phyloP scores from a whole-genome alignment of 768 basidiomycete genomes.

The Serendipita vermifera region DNA sequence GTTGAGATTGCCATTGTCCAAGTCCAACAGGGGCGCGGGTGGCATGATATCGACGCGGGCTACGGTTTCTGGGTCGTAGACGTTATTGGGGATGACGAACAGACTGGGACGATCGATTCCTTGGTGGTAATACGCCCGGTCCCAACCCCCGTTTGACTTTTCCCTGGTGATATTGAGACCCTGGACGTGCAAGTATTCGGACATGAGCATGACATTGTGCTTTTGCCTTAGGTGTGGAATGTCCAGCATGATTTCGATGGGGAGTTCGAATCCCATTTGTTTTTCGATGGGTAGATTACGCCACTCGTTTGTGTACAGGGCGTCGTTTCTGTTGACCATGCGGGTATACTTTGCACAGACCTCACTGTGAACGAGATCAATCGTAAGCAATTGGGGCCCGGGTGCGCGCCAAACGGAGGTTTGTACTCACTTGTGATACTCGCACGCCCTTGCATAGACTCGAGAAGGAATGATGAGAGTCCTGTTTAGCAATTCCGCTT shows the following conservation, averaged over 20 bases:
- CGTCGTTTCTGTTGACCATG: conserved; percentile 15
- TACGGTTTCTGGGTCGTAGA: background rate
- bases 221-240: conserved; percentile 11
- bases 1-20: background rate
- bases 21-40: too few species aligned
- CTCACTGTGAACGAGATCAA: conserved; percentile 10
- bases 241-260: conserved; percentile 15
- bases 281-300: conserved; percentile 3
- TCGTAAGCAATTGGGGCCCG: too few species aligned
- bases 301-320: conserved; percentile 13
- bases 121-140: background rate
- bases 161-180: conserved; percentile 10
- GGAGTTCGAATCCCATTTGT: conserved; percentile 12
- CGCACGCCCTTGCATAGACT: conserved; percentile 36
- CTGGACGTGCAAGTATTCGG: conserved; percentile 14
- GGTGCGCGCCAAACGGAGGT: background rate
- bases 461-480: conserved; percentile 33
- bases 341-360: conserved; percentile 12
- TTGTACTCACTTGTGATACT: conserved; percentile 26
- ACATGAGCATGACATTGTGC: conserved; percentile 9
- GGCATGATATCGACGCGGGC: conserved; percentile 1
- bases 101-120: background rate
- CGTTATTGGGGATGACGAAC: background rate
- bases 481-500: conserved; percentile 33
- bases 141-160: conserved; percentile 8